Evolutionary conservation across 495 filamentous ascomycete species (phyloP), one percentile per base, ranked within the genome.

Genomic region (Neurospora cerealis): DNA sequence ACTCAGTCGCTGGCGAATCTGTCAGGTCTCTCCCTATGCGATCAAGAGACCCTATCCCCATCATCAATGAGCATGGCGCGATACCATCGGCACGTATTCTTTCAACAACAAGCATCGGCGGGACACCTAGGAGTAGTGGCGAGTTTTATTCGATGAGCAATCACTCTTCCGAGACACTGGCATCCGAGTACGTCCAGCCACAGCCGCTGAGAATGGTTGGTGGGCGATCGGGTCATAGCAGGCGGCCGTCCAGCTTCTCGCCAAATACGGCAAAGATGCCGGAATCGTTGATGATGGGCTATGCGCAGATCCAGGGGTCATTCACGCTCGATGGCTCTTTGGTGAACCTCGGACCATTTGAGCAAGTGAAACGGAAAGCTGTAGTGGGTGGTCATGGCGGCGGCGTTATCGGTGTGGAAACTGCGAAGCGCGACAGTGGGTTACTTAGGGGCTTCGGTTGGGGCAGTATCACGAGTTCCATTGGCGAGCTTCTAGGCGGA

Each of bases 91-190:
- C 93, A 19, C 86, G 91, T 69, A 88, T 96, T 32, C 83, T 96
- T 46, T 93, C 94, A 34, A 88, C 90, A 37, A 88, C 89, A 34
- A 95, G 92, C 74, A 84, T 88, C 76, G 83, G 82, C 42, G 85
- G 90, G 71, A 91, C 93, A 66, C 92, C 93, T 34, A 85, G 96
- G 78, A 97, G 93, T 77, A 98, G 96, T 80, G 92, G 91, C 71
- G 96, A 99, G 77, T 96, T 98, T 75, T 98, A 96, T 80, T 94
- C 94, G 5, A 83, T 93, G 74, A 97, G 96, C 80, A 97, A 98
- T 79, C 91, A 96, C 75, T 98, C 96, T 11, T 92, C 89, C 24
- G 96, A 98, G 80, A 98, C 96, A 28, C 80, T 99, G 44, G 92
- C 92, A 21, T 99, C 96, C 0, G 96, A 98, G 82, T 96, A 97